Conservation (phyloP, 192 early-diverging fungal genomes). For the Thamnidium elegans region DNA sequence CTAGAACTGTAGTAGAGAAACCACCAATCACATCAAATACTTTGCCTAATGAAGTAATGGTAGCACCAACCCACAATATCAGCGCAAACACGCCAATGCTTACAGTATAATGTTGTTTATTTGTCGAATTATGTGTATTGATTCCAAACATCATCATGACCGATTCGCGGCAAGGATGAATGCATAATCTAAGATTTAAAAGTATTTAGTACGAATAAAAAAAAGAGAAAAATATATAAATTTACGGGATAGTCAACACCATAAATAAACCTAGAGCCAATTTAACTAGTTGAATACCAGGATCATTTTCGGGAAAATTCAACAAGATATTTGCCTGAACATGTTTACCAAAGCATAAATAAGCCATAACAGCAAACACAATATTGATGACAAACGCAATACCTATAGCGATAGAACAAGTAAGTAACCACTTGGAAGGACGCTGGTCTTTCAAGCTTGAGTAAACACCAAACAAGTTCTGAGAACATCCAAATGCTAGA, state of each 20-base stretch:
- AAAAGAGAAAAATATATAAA: background rate
- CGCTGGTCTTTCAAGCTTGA: constrained; percentile 41
- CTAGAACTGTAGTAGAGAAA: constrained; percentile 40
- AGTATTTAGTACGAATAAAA: background rate
- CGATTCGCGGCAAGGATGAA: constrained; percentile 47
- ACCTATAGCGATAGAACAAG: constrained; percentile 44
- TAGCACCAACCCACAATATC: constrained; percentile 41
- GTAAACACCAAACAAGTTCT: constrained; percentile 56
- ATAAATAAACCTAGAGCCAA: constrained; percentile 57
- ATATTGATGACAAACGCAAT: constrained; percentile 49
- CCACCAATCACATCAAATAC: constrained; percentile 48
- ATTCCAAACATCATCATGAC: constrained; percentile 40
- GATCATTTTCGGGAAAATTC: constrained; percentile 58
- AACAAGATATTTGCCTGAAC: constrained; percentile 63
- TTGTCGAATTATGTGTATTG: constrained; percentile 26
- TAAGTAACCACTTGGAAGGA: constrained; percentile 42
- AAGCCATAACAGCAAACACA: constrained; percentile 58
- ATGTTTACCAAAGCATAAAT: constrained; percentile 56
- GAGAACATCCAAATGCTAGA: constrained; percentile 61
- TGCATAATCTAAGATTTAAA: constrained; percentile 16
- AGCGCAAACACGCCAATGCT: constrained; percentile 34
- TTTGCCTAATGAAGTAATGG: constrained; percentile 38
- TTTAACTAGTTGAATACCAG: constrained; percentile 54
- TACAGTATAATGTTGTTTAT: constrained; percentile 35
- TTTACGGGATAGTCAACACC: constrained; percentile 53